Conservation (phyloP, 2,329 filamentous ascomycete species). For the Claviceps fusiformis region DNA sequence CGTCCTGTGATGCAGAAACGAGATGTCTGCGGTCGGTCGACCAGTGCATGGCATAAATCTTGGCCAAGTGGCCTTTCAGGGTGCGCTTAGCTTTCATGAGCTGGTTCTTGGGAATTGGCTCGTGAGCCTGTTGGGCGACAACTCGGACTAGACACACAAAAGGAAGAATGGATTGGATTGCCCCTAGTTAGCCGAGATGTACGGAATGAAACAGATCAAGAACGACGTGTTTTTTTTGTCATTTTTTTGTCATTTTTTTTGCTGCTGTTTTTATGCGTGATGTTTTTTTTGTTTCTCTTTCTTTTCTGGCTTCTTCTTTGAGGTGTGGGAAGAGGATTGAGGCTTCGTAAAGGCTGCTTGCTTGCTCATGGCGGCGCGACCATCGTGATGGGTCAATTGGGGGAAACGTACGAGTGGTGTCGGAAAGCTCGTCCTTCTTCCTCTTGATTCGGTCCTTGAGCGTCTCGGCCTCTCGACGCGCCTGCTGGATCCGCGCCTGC, state of each 20-base stretch:
- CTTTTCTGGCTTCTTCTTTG: no score
- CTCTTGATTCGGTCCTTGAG: constrained; percentile 98
- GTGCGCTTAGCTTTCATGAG: constrained; percentile 97
- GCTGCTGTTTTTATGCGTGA: no score
- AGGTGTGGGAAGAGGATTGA: neutral
- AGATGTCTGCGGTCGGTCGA: constrained; percentile 94
- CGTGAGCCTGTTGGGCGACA: constrained; percentile 84
- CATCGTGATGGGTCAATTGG: constrained; percentile 6
- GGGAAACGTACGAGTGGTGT: constrained; percentile 82
- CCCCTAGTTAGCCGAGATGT: constrained; percentile 11
- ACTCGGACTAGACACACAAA: constrained; percentile 55
- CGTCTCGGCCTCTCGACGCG: constrained; percentile 92
- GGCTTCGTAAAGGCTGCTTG: neutral
- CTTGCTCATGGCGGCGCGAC: no score
- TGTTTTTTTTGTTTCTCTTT: no score
- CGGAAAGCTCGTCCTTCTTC: constrained; percentile 98
- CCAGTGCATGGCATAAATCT: constrained; percentile 99
- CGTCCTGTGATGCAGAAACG: constrained; percentile 95
- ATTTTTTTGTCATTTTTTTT: no score
- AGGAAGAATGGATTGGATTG: neutral
- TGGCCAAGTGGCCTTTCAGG: constrained; percentile 92
- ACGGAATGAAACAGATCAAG: neutral
- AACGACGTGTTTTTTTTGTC: neutral
- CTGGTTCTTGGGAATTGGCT: constrained; percentile 76
- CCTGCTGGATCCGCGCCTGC: constrained; percentile 85